These are phyloP conservation scores for Acmispon strigosus DNA, from an alignment of 306 rosid genomes.

Conservation along the genomic window DNA sequence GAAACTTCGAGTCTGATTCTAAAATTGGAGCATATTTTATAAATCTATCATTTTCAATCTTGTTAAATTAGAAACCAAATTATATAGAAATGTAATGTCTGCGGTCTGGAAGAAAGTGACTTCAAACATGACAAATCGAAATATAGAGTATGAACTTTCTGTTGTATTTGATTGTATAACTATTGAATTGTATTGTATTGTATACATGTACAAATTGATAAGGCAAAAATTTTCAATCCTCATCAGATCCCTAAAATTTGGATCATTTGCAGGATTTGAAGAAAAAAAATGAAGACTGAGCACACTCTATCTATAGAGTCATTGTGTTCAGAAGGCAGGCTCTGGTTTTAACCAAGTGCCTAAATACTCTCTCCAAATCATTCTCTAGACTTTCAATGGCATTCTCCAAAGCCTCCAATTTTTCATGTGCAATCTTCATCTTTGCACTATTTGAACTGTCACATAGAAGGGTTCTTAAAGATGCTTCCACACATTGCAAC, in stretches of 20 bases:
- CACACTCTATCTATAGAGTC: slow-evolving; percentile 34
- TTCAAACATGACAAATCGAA: background rate
- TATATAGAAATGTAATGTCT: too few relatives aligned
- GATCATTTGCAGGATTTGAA: background rate
- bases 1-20: too few relatives aligned
- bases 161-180: slow-evolving; percentile 5
- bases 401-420: slow-evolving; percentile 43
- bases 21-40: too few relatives aligned
- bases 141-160: background rate
- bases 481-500: slow-evolving; percentile 36
- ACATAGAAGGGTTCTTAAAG: slow-evolving; percentile 13
- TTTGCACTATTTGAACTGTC: slow-evolving; percentile 24
- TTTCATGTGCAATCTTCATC: slow-evolving; percentile 22
- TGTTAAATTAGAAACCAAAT: too few relatives aligned
- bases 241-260: background rate
- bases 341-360: slow-evolving; percentile 56
- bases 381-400: slow-evolving; percentile 48
- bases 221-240: slow-evolving; percentile 8
- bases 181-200: background rate
- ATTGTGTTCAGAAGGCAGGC: slow-evolving; percentile 50
- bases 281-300: background rate
- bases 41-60: too few relatives aligned
- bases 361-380: slow-evolving; percentile 45
- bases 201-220: background rate
- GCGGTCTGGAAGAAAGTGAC: background rate